A percentile compares a stretch with the other conserved stretches of the same genome.
These are phyloP conservation scores for Yarrowia bubula DNA, from an alignment of 805 yeast genomes.

Conservation along the genomic window DNA sequence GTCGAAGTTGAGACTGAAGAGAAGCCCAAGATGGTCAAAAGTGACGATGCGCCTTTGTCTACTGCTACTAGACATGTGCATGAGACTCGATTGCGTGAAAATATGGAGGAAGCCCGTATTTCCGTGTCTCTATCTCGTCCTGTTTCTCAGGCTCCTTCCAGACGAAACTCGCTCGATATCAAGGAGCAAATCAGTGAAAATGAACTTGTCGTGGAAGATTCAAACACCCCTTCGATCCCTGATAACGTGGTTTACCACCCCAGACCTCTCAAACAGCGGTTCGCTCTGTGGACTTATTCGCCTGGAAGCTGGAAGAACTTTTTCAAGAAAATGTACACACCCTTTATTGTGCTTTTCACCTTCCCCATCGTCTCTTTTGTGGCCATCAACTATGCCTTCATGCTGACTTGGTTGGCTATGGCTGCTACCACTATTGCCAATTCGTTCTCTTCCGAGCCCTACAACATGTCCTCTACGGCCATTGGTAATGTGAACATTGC, in stretches of 20 bases:
- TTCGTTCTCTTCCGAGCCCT: constrained; percentile 23
- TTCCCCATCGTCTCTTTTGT: constrained; percentile 29
- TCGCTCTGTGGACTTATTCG: constrained; percentile 23
- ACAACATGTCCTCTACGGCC: constrained; percentile 28
- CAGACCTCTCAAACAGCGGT: constrained; percentile 15
- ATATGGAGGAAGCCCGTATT: not conserved
- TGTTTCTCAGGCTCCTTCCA: constrained; percentile 12
- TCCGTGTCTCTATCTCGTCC: constrained; percentile 9
- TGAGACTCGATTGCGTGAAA: not conserved
- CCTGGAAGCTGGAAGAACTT: constrained; percentile 23
- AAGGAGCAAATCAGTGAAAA: not conserved
- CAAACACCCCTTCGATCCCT: not conserved
- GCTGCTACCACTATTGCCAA: constrained; percentile 27
- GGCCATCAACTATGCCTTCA: constrained; percentile 28
- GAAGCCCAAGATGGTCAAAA: not conserved
- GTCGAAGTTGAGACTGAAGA: constrained; percentile 2
- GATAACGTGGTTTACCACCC: constrained; percentile 12
- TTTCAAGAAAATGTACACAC: constrained; percentile 26
- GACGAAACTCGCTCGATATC: constrained; percentile 13
- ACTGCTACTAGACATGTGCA: constrained; percentile 5
- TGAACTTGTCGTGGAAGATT: not conserved
- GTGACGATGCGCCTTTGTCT: constrained; percentile 12
- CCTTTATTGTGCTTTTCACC: constrained; percentile 23
- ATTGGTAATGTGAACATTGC: constrained; percentile 29
- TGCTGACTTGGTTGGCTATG: constrained; percentile 29